A percentile compares a stretch with the other conserved stretches of the same genome.
phyloP scores from a whole-genome alignment of 2,329 filamentous ascomycete genomes.

The Diaporthe nobilis region DNA sequence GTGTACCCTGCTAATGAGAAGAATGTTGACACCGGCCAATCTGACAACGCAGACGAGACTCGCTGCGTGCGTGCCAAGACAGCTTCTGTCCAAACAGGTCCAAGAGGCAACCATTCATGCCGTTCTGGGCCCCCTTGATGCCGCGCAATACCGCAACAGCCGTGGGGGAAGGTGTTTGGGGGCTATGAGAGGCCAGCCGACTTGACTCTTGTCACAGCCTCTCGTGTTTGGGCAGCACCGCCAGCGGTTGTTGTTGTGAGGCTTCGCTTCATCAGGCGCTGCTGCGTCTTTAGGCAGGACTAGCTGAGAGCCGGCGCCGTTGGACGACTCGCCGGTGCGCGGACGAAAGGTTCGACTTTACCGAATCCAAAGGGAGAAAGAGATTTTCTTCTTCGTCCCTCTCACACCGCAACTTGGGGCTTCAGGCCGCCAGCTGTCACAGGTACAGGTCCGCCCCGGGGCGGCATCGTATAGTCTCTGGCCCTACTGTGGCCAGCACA shows the following conservation, averaged over 20 bases:
- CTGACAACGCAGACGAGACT: conserved; percentile 21
- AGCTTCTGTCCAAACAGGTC: conserved; percentile 27
- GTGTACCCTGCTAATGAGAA: conserved; percentile 13
- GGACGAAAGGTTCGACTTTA: neutral
- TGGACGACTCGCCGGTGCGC: neutral
- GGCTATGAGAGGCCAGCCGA: conserved; percentile 25
- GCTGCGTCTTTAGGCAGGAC: conserved; percentile 4
- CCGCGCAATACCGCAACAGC: conserved; percentile 24
- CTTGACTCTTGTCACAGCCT: conserved; percentile 5
- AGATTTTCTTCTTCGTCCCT: neutral
- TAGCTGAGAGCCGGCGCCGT: conserved; percentile 26
- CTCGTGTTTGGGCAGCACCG: conserved; percentile 29
- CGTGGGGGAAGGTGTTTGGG: conserved; percentile 19
- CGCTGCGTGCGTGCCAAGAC: conserved; percentile 21
- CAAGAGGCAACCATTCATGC: conserved; percentile 17
- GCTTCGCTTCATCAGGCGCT: neutral
- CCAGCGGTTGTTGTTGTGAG: neutral
- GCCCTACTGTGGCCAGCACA: neutral
- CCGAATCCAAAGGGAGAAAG: neutral
- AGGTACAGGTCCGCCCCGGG: neutral
- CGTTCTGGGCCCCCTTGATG: conserved; percentile 3
- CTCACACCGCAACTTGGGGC: conserved; percentile 30
- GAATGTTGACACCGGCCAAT: conserved; percentile 18
- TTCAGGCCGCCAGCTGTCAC: conserved; percentile 14
- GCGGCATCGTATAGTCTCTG: conserved; percentile 5